These are phyloP conservation scores for Colletotrichum melonis DNA, from an alignment of 2,329 filamentous ascomycete species.

Conservation along the genomic window DNA sequence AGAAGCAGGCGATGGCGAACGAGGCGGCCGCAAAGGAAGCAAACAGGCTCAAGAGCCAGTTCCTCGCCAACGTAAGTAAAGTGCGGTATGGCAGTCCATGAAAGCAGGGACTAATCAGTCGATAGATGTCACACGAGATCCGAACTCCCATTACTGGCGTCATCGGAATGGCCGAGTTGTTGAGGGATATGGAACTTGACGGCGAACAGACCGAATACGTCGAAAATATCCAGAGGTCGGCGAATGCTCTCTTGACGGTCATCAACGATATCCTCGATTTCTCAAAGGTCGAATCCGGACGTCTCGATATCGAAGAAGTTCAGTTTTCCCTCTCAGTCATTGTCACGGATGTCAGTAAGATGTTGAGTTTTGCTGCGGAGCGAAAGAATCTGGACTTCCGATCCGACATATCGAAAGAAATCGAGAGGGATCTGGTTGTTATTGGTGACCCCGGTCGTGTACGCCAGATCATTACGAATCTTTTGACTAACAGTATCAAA, in stretches of 20 bases:
- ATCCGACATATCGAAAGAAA: constrained; percentile 71
- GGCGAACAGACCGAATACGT: constrained; percentile 80
- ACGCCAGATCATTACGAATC: constrained; percentile 84
- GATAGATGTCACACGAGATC: constrained; percentile 81
- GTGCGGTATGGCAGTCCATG: background rate
- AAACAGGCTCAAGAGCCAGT: constrained; percentile 82
- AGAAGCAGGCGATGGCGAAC: constrained; percentile 77
- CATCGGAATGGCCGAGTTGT: constrained; percentile 81
- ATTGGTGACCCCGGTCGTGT: constrained; percentile 88
- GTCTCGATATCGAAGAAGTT: constrained; percentile 82
- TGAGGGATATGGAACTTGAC: constrained; percentile 75
- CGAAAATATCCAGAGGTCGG: constrained; percentile 82
- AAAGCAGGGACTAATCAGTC: background rate
- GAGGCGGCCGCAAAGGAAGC: constrained; percentile 84
- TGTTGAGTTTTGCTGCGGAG: constrained; percentile 87
- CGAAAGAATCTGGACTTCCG: constrained; percentile 81
- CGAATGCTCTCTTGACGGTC: constrained; percentile 84
- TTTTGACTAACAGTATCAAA: constrained; percentile 82
- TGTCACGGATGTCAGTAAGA: constrained; percentile 83
- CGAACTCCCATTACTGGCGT: constrained; percentile 83
- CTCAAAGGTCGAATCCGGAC: constrained; percentile 84
- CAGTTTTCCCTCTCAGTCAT: constrained; percentile 81
- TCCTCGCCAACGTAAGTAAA: constrained; percentile 71
- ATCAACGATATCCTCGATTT: constrained; percentile 95
- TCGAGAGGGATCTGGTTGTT: constrained; percentile 78